Base-by-base conservation (phyloP, 176 grass and related monocot species). In the Poa annua region DNA sequence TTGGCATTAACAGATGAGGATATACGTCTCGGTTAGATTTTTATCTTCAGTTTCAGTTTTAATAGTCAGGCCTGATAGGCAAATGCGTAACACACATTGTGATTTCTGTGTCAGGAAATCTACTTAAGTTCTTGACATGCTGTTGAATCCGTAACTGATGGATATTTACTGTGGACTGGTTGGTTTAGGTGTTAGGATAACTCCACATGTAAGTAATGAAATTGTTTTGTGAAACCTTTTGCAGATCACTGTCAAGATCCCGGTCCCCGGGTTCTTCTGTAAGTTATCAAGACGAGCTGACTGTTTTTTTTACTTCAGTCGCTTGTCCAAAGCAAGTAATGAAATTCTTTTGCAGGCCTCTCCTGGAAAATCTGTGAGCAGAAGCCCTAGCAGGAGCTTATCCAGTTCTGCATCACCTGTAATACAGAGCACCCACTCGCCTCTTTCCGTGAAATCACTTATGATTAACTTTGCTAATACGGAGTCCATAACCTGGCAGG, bases 161-260 rank as follows among this genome's bases (percentile, higher is more conserved):
- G 14, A 14, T 78, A 57, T 17, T 26, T 83, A 29, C 7, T 25
- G 11, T 68, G 36, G 25, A 7, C 1, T 4, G 21, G 5, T 42
- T 71, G 11, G 12, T 79, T 71, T 71, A 55, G 8, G 39, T 76
- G 4, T 34, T 20, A 52, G 15, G 44, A 38, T 76, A 26, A 62
- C 4, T 14, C 15, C 20, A 76, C 44, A 55, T 8, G 45, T n/a
- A 13, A 36, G 34, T 89, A 71, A 89, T 53, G 13, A 3, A 52
- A 42, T 85, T 66, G 33, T 15, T 74, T 81, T 70, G 10, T 76
- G 21, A 4, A 68, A 85, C 80, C 4, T 44, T 82, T 44, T 85
- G 64, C 88, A 89, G 83, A 65, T 82, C 72, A 0, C 35, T 33
- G 13, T 86, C 83, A 36, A 85, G 83, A 78, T 89, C 88, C 29